Evolutionary conservation across 768 basidiomycete species (phyloP), one percentile per base, ranked within the genome.

Genomic region (Trametes punicea): DNA sequence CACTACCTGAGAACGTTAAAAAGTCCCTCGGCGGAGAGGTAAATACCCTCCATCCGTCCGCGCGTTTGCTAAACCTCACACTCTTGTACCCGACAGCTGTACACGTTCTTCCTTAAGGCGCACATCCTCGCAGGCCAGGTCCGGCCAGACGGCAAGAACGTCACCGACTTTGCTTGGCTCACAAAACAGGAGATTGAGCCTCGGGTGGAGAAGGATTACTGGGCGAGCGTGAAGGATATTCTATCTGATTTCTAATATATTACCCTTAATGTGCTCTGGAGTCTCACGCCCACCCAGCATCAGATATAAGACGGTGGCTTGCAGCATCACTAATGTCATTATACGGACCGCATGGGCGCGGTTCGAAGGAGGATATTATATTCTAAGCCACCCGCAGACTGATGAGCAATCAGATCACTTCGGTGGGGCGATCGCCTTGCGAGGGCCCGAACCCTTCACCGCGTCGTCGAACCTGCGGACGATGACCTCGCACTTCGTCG

Each of bases 41-140:
- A 55, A 23, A 61, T 47, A 38, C 33, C 11, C 23, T 30, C 31
- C 27, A 3, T 4, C 39, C 20, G 23, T 18, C 6, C 10, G 7
- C 20, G n/a, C 27, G n/a, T 8, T 23, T 15, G 46, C 1, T 27
- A 7, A 6, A 7, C 11, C 16, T 38, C 49, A 49, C 25, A n/a
- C 20, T 31, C 39, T 11, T 7, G 42, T 3, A 9, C 9, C 23
- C 23, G 36, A 0, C 65, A 97, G 94, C 79, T 75, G 50, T 74
- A 80, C 38, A 75, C 89, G 18, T 99, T 98, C 75, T 91, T 97
- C 77, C 90, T 90, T 76, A 97, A 97, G 69, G 91, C 84, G 18
- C 94, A 97, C 67, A 90, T 98, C 50, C 79, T 98, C 65, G 85
- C 91, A 2, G 96, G 96, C 16, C 90, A 94, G 69, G 87, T 86